Conservation (phyloP, 1,284 basidiomycete species). For the Cryptococcus amylolentus region DNA sequence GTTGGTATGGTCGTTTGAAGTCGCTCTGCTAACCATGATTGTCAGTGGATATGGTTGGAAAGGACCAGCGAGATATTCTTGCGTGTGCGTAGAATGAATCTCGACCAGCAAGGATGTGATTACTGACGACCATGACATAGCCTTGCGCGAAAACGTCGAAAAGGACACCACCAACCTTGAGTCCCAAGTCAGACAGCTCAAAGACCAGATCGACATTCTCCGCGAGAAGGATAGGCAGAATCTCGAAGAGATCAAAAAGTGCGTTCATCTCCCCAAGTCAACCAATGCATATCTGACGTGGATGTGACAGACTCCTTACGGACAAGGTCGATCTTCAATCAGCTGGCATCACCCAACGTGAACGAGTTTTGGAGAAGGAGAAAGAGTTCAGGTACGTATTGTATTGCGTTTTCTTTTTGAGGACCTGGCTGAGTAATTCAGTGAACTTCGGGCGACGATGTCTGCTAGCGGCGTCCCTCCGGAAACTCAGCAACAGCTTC, state of each 20-base stretch:
- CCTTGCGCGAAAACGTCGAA: slow-evolving; percentile 79
- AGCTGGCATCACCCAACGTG: slow-evolving; percentile 77
- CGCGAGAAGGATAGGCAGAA: slow-evolving; percentile 85
- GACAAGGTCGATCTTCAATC: slow-evolving; percentile 89
- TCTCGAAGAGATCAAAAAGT: slow-evolving; percentile 78
- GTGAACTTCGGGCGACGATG: slow-evolving; percentile 68
- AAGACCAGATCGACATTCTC: slow-evolving; percentile 66
- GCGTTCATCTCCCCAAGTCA: not conserved
- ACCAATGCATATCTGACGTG: not conserved
- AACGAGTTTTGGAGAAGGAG: slow-evolving; percentile 69
- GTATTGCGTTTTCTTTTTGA: not conserved
- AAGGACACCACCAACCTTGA: slow-evolving; percentile 78
- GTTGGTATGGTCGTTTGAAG: slow-evolving; percentile 34
- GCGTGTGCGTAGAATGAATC: slow-evolving; percentile 11
- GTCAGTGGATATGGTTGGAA: slow-evolving; percentile 48
- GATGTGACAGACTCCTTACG: slow-evolving; percentile 58
- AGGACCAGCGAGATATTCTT: slow-evolving; percentile 51
- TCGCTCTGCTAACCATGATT: not conserved
- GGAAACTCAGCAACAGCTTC: slow-evolving; percentile 71
- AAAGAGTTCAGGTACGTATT: slow-evolving; percentile 38
- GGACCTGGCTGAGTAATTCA: slow-evolving; percentile 31
- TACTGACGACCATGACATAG: slow-evolving; percentile 53
- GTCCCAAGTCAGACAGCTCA: slow-evolving; percentile 62
- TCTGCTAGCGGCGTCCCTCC: slow-evolving; percentile 72
- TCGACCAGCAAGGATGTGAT: not conserved